Conservation (phyloP, 208 protist species). For the Acanthamoeba sp. region DNA sequence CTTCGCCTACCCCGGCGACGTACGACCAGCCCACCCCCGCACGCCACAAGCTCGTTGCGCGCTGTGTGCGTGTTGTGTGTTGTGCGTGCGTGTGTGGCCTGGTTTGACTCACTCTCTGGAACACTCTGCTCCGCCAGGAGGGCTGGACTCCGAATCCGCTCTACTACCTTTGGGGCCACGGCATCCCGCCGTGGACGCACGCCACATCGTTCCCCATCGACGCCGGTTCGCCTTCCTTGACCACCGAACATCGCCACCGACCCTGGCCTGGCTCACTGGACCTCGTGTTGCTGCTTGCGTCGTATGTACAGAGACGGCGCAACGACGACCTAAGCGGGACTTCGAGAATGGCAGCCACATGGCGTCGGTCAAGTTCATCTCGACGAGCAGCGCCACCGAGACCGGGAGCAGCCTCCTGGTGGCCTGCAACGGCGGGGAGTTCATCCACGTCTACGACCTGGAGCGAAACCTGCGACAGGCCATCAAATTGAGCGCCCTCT, state of each 20-base stretch:
- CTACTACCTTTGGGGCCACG: not conserved
- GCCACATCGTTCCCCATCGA: not conserved
- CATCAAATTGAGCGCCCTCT: not conserved
- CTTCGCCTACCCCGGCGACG: not conserved
- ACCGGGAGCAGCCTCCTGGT: not conserved
- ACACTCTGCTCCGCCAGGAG: not conserved
- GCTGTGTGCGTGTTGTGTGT: not conserved
- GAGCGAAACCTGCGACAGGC: not conserved
- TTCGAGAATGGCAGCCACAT: not conserved
- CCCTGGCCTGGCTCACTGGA: too few relatives aligned
- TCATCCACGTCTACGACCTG: slow-evolving; percentile 3
- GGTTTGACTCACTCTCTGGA: not conserved
- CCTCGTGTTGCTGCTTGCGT: not conserved
- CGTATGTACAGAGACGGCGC: not conserved
- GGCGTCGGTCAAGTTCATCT: slow-evolving; percentile 22
- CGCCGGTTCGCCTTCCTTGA: too few relatives aligned
- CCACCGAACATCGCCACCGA: too few relatives aligned
- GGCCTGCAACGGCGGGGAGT: not conserved
- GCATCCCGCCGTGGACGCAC: not conserved
- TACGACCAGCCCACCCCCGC: too few relatives aligned
- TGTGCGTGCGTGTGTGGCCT: not conserved
- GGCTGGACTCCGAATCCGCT: not conserved
- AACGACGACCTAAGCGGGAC: not conserved
- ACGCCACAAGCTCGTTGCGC: too few relatives aligned
- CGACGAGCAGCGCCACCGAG: not conserved